phyloP scores from a whole-genome alignment of 2,329 filamentous ascomycete species.

The Ascochyta clinopodiicola region DNA sequence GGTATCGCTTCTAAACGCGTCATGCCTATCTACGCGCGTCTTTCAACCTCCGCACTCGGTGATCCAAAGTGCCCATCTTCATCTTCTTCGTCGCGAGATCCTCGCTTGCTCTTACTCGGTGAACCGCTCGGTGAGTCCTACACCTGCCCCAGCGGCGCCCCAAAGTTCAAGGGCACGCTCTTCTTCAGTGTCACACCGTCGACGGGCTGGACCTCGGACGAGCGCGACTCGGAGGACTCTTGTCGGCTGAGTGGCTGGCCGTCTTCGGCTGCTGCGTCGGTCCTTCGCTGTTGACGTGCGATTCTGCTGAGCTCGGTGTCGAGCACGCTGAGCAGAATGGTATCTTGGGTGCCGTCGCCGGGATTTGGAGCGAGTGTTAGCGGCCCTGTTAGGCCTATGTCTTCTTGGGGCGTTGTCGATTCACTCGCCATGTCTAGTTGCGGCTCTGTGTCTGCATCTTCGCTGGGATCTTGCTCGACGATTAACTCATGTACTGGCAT shows the following conservation, averaged over 20 bases:
- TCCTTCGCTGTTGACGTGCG: conserved; percentile 27
- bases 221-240: conserved; percentile 28
- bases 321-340: conserved; percentile 37
- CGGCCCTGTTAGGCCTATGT: conserved; percentile 37
- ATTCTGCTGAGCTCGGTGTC: conserved; percentile 38
- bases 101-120: neutral
- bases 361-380: conserved; percentile 43
- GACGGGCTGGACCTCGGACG: conserved; percentile 30
- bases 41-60: neutral
- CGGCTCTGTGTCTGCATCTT: conserved; percentile 14
- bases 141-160: conserved; percentile 42
- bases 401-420: conserved; percentile 26
- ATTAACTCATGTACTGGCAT: conserved; percentile 20
- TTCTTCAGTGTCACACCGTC: conserved; percentile 47
- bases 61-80: neutral
- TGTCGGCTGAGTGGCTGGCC: conserved; percentile 30
- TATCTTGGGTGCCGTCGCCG: conserved; percentile 39
- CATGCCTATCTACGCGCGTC: conserved; percentile 3
- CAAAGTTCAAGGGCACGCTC: conserved; percentile 41
- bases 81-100: neutral
- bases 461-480: conserved; percentile 10
- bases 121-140: conserved; percentile 14
- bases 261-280: conserved; percentile 21
- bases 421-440: conserved; percentile 18
- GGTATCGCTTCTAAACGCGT: conserved; percentile 15